Base-by-base conservation (phyloP, 495 filamentous ascomycete genomes). In the Penicillium alfredii region DNA sequence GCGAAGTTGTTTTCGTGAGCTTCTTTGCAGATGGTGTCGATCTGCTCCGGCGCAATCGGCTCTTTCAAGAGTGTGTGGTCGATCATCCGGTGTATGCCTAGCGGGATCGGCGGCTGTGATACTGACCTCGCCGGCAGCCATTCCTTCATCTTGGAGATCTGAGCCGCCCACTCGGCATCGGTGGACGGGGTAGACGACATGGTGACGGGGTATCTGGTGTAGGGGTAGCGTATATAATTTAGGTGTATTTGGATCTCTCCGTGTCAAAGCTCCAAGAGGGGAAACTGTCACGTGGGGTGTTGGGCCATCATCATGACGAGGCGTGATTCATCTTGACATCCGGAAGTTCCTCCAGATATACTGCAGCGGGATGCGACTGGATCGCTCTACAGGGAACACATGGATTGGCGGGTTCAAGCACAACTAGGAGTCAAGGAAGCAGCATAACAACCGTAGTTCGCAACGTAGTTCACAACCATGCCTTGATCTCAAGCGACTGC, bases 41-140 rank as follows among this genome's bases (percentile, higher is more conserved):
- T 72, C 40, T 81, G 71, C 4, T 49, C 46, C 15, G 47, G 44
- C 10, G 66, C 76, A 14, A 75, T 72, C 40, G 76, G 70, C 20
- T 68, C 54, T 25, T 71, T 70, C 21, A 85, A 47, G 18, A 81
- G 65, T 14, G 81, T 86, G 55, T 86, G 81, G 58, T 86, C 81
- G 47, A 86, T 78, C 27, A 60, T 60, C n/a, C 49, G 55, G 21
- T 56, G 45, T 14, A 68, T 38, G 8, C 31, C 21, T n/a, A 51
- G 36, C 20, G 45, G 54, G 19, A 45, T 40, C 16, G 45, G 45
- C 1, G 46, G 45, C 24, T 37, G 55, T 30, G 58, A 57, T 29
- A 51, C 45, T 24, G 50, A 45, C 21, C 39, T 39, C 3, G 49
- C 25, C 4, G 64, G 59, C 1, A 61, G 45, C 2, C 42, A 32